Evolutionary conservation across 345 rosid genomes (phyloP).

Genomic region (Lumnitzera racemosa): DNA sequence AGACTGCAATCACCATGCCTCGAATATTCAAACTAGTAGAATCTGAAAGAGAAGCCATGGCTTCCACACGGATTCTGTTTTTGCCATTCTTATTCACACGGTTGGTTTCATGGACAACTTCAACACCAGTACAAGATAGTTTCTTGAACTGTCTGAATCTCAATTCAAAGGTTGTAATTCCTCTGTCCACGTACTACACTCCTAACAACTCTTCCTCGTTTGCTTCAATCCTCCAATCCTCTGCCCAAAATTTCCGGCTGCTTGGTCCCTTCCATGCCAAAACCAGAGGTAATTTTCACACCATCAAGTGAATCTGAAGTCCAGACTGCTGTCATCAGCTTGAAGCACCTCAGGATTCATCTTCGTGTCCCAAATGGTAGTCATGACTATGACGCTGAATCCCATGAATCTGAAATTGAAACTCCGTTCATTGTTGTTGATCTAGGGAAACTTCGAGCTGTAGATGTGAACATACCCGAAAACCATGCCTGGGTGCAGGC

Average conservation of each 20-base stretch:
- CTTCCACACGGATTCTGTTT: background rate
- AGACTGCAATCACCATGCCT: background rate
- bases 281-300: conserved; percentile 18
- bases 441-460: conserved; percentile 31
- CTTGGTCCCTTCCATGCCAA: conserved; percentile 5
- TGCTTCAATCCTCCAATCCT: conserved; percentile 7
- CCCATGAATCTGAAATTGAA: conserved; percentile 17
- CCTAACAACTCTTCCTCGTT: conserved; percentile 5
- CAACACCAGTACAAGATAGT: conserved; percentile 1
- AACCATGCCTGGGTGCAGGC: conserved; percentile 43
- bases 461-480: conserved; percentile 22
- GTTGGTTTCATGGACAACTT: background rate
- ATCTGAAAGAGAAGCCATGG: background rate
- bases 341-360: conserved; percentile 9
- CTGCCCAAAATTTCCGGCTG: conserved; percentile 11
- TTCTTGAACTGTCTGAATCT: conserved; percentile 17
- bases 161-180: conserved; percentile 10
- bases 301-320: conserved; percentile 12
- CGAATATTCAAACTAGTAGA: no score
- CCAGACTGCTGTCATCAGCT: conserved; percentile 19
- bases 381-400: conserved; percentile 23
- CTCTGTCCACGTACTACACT: conserved; percentile 13
- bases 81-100: background rate
- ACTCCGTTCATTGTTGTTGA: conserved; percentile 29
- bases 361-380: conserved; percentile 22